These are phyloP conservation scores for Talaromyces sp. DNA, from an alignment of 2,329 filamentous ascomycete species.

Conservation along the genomic window DNA sequence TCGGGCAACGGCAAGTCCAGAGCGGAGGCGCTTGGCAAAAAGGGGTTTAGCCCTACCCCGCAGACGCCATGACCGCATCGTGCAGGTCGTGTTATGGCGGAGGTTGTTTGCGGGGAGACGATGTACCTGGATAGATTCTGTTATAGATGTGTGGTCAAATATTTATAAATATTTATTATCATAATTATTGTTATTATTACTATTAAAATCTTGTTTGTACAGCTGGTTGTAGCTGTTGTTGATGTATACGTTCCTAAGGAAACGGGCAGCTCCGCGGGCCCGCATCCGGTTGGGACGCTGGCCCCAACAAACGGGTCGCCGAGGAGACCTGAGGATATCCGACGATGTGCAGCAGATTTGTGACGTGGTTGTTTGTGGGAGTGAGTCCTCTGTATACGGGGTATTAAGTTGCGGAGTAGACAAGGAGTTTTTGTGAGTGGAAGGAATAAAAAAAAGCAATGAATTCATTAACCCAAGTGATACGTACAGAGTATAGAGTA, in stretches of 20 bases:
- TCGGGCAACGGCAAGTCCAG: too few species aligned
- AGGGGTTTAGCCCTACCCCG: background rate
- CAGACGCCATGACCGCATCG: background rate
- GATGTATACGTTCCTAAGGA: too few species aligned
- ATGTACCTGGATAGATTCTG: too few species aligned
- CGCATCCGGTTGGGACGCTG: constrained; percentile 4
- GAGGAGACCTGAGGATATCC: background rate
- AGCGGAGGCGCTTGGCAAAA: background rate
- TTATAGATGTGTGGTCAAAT: too few species aligned
- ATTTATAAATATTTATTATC: too few species aligned
- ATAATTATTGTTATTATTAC: too few species aligned
- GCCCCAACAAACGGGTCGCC: constrained; percentile 6
- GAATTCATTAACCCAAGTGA: background rate
- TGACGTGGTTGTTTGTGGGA: background rate
- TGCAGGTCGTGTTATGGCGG: background rate
- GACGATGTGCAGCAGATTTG: background rate
- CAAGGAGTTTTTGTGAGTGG: too few species aligned
- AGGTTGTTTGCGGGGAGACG: too few species aligned
- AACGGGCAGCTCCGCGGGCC: background rate
- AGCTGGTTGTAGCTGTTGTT: too few species aligned
- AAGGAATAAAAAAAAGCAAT: background rate
- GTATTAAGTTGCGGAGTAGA: too few species aligned
- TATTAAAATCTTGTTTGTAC: too few species aligned
- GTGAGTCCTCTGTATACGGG: background rate
- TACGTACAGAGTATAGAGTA: too few species aligned